A percentile compares a stretch with the other conserved stretches of the same genome.
phyloP scores from a whole-genome alignment of 2,329 filamentous ascomycete genomes.

The Coccinonectria pachysandricola region DNA sequence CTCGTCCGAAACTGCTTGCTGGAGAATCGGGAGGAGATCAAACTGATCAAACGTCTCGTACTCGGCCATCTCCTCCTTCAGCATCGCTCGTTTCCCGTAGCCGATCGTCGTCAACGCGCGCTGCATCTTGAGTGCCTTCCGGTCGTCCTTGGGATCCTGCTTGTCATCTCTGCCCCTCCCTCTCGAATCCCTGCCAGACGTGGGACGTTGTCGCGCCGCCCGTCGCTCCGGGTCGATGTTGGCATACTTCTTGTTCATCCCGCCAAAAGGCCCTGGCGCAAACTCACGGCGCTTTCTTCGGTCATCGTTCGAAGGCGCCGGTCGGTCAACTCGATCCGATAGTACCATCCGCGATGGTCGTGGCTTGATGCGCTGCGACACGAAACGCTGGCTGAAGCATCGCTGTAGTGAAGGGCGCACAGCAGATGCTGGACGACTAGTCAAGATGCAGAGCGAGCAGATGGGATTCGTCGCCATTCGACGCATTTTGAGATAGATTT shows the following conservation, averaged over 20 bases:
- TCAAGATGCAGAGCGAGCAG: conserved; percentile 16
- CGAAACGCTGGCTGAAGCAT: conserved; percentile 26
- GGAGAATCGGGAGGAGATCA: conserved; percentile 59
- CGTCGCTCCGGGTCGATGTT: conserved; percentile 22
- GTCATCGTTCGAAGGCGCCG: conserved; percentile 25
- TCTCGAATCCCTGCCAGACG: conserved; percentile 12
- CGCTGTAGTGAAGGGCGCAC: conserved; percentile 15
- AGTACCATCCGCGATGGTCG: conserved; percentile 49
- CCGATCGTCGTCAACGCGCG: conserved; percentile 64
- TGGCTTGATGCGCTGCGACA: conserved; percentile 24
- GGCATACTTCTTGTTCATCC: conserved; percentile 46
- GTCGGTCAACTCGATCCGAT: conserved; percentile 39
- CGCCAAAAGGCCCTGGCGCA: conserved; percentile 40
- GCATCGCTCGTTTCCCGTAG: conserved; percentile 52
- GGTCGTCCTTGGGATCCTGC: conserved; percentile 25
- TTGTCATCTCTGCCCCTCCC: conserved; percentile 15
- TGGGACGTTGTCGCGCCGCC: conserved; percentile 8
- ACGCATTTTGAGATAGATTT: conserved; percentile 11
- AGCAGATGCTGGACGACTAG: conserved; percentile 6
- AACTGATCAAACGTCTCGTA: conserved; percentile 77
- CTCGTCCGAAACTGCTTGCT: conserved; percentile 61
- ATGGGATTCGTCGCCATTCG: conserved; percentile 12
- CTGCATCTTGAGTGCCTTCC: conserved; percentile 91
- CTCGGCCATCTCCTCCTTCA: conserved; percentile 49
- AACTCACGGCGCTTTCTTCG: conserved; percentile 27